These are phyloP conservation scores for Monosporascus ibericus DNA, from an alignment of 2,329 filamentous ascomycete genomes.

Conservation along the genomic window DNA sequence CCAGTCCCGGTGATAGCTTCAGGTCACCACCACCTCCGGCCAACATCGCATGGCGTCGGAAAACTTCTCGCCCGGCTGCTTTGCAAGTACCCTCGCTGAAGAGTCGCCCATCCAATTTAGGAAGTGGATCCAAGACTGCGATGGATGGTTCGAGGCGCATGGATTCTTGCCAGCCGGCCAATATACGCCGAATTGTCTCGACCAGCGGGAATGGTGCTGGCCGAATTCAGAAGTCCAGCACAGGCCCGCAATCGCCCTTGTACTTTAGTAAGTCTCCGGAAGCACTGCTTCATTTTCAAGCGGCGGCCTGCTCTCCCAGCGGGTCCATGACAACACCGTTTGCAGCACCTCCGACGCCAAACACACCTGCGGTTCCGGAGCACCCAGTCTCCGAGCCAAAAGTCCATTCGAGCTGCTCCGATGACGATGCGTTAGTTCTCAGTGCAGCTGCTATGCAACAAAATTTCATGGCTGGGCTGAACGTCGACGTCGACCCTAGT, in stretches of 20 bases:
- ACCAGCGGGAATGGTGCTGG: slow-evolving; percentile 36
- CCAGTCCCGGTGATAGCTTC: slow-evolving; percentile 30
- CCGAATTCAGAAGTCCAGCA: slow-evolving; percentile 35
- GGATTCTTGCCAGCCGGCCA: slow-evolving; percentile 36
- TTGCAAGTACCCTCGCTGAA: slow-evolving; percentile 41
- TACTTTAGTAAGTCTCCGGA: slow-evolving; percentile 38
- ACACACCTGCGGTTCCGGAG: slow-evolving; percentile 38
- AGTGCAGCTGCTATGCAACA: slow-evolving; percentile 13
- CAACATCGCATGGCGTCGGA: slow-evolving; percentile 49
- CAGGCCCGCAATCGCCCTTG: slow-evolving; percentile 37
- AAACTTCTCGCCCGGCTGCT: slow-evolving; percentile 41
- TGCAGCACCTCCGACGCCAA: slow-evolving; percentile 42
- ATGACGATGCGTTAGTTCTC: slow-evolving; percentile 30
- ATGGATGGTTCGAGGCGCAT: slow-evolving; percentile 39
- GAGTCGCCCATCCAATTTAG: slow-evolving; percentile 33
- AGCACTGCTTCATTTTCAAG: slow-evolving; percentile 34
- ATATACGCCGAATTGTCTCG: slow-evolving; percentile 49
- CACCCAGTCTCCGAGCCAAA: slow-evolving; percentile 34
- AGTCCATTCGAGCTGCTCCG: slow-evolving; percentile 31
- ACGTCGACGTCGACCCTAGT: slow-evolving; percentile 38
- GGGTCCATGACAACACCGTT: slow-evolving; percentile 29
- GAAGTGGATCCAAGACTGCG: slow-evolving; percentile 38
- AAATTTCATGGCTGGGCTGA: slow-evolving; percentile 18
- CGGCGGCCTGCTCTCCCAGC: slow-evolving; percentile 32
- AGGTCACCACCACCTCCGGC: slow-evolving; percentile 44